Base-by-base conservation (phyloP, 495 filamentous ascomycete genomes). In the Daldinia bambusicola region DNA sequence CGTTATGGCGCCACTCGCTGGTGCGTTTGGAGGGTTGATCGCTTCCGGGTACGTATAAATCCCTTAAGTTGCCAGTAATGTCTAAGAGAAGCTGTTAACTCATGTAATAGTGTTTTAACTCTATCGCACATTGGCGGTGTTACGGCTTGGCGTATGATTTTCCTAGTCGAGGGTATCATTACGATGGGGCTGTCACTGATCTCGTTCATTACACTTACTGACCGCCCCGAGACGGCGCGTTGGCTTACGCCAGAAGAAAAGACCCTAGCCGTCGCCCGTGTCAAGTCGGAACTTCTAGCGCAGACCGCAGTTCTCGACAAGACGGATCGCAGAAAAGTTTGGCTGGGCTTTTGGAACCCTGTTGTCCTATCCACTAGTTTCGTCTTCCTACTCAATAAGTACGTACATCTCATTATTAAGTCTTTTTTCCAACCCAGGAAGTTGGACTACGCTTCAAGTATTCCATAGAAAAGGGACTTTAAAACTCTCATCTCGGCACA, bases 21-120 rank as follows among this genome's bases (percentile, higher is more conserved):
- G 89, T 32, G 90, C 90, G 0, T 92, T 92, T 67, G 90, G 90
- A 40, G 90, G 90, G 4, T 82, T 92, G 34, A 75, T 92, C 1
- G 90, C 90, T 6, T 90, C 88, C 4, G 89, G 69, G 32, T 72
- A 30, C n/a, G 70, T 72, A 16, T 53, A 20, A 48, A 22, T 48
- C 18, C 9, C 43, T 22, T 8, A 26, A 26, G 26, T 1, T 26
- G 26, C 26, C 26, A 26, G 26, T 26, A 26, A 26, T 26, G 3
- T 26, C 26, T 26, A 26, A 26, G 26, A 26, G 3, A 1, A 56
- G 31, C 9, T n/a, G 50, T 53, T 72, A 67, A 72, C 55, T 0
- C 18, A n/a, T 50, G 2, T 10, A 34, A 38, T 8, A 72, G 70
- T 10, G 87, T 90, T 52, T 78, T 88, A 14, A 83, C 78, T 34